Evolutionary conservation across 805 yeast genomes (phyloP).

Genomic region (Wickerhamiella qilinensis): DNA sequence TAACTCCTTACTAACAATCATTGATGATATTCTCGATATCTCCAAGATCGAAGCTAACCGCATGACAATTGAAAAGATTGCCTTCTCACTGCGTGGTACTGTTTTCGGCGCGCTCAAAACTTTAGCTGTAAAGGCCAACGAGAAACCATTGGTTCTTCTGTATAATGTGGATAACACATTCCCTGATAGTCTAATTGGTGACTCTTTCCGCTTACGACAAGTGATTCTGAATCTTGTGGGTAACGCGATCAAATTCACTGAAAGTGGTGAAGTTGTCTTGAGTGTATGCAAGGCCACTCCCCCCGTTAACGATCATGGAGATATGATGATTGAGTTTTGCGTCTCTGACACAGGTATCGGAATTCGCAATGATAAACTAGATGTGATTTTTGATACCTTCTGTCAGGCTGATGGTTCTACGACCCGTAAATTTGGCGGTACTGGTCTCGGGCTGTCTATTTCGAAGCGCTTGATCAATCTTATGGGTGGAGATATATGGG

Average conservation of each 20-base stretch:
- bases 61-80: slow-evolving; percentile 84
- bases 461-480: slow-evolving; percentile 74
- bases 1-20: slow-evolving; percentile 67
- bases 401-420: slow-evolving; percentile 92
- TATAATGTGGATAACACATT: slow-evolving; percentile 75
- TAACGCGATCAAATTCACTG: slow-evolving; percentile 79
- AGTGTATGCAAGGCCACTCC: slow-evolving; percentile 45
- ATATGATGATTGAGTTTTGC: slow-evolving; percentile 57
- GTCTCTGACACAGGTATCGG: slow-evolving; percentile 88
- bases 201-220: slow-evolving; percentile 74
- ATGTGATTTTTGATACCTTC: slow-evolving; percentile 74
- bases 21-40: slow-evolving; percentile 81
- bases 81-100: slow-evolving; percentile 71
- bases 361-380: slow-evolving; percentile 69
- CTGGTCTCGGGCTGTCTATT: slow-evolving; percentile 77
- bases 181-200: slow-evolving; percentile 78
- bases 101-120: slow-evolving; percentile 84
- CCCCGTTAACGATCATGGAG: slow-evolving; percentile 24
- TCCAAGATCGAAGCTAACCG: slow-evolving; percentile 87
- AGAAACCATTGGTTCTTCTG: slow-evolving; percentile 62
- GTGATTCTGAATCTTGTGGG: slow-evolving; percentile 78
- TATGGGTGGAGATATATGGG: slow-evolving; percentile 94
- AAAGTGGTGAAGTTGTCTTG: slow-evolving; percentile 63
- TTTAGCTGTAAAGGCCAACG: slow-evolving; percentile 77
- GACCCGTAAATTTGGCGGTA: slow-evolving; percentile 84